Evolutionary conservation across 768 basidiomycete genomes (phyloP).

Genomic region (Lactifluus subvellereus): DNA sequence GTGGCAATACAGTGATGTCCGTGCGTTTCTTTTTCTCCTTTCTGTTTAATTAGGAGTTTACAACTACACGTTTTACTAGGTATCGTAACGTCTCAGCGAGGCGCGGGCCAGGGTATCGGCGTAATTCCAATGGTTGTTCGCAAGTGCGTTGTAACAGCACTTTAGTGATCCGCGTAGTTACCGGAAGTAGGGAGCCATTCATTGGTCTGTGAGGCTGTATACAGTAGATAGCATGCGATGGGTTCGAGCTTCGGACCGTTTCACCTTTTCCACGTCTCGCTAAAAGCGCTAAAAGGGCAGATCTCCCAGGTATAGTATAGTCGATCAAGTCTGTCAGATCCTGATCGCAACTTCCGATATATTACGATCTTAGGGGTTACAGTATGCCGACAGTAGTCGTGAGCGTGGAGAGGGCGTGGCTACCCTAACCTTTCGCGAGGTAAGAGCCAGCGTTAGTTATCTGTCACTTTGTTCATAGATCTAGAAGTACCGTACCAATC

Average conservation of each 20-base stretch:
- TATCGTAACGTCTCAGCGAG: background rate
- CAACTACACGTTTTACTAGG: background rate
- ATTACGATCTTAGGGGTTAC: background rate
- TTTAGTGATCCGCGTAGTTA: background rate
- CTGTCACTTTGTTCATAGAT: background rate
- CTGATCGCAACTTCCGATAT: background rate
- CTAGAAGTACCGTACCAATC: background rate
- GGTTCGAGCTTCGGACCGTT: constrained; percentile 10
- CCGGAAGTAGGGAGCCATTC: background rate
- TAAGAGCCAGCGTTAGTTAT: background rate
- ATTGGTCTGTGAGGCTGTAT: background rate
- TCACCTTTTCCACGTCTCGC: background rate
- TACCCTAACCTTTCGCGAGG: background rate
- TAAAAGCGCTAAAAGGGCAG: background rate
- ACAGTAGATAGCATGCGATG: background rate
- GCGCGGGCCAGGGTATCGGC: background rate
- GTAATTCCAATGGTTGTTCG: background rate
- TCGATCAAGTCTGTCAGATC: background rate
- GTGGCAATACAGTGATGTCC: background rate
- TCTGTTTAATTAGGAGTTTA: background rate
- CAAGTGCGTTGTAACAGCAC: background rate
- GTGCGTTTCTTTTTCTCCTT: constrained; percentile 5
- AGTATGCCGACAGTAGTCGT: background rate
- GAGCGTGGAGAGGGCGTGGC: background rate
- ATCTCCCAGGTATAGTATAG: background rate